Evolutionary conservation across 139 green algal genomes (phyloP).

Genomic region (Chlamydomonas sp.): DNA sequence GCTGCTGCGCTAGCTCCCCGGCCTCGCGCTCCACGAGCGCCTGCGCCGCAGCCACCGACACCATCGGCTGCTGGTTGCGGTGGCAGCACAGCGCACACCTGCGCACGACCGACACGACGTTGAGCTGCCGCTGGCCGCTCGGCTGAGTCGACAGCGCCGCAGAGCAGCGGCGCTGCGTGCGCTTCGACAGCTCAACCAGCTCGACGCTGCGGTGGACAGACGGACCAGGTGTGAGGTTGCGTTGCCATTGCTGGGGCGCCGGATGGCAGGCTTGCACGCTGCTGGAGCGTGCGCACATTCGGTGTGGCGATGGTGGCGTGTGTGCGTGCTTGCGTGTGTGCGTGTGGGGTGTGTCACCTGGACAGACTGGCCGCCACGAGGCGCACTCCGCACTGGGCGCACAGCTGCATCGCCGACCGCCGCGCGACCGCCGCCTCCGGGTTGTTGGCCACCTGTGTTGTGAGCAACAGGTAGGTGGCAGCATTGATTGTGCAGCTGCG

Average conservation of each 20-base stretch:
- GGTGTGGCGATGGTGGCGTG: too few species aligned
- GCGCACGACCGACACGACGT: not conserved
- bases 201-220: not conserved
- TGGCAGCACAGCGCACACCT: not conserved
- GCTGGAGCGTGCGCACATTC: too few species aligned
- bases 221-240: not conserved
- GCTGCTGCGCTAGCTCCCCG: not conserved
- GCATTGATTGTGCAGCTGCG: not conserved
- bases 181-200: too few species aligned
- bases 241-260: not conserved
- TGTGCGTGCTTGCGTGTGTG: not conserved
- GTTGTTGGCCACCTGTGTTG: not conserved
- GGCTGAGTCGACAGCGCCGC: not conserved
- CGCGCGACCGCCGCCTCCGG: too few species aligned
- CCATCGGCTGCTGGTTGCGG: not conserved
- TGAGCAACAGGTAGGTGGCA: not conserved
- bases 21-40: not conserved
- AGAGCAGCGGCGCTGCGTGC: too few species aligned
- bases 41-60: not conserved
- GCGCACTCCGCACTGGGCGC: too few species aligned
- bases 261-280: too few species aligned
- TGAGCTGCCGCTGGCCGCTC: not conserved
- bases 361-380: too few species aligned
- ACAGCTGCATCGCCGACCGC: too few species aligned
- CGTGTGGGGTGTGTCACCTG: not conserved